Base-by-base conservation (phyloP, 2,329 filamentous ascomycete genomes). In the Phoma sp. region DNA sequence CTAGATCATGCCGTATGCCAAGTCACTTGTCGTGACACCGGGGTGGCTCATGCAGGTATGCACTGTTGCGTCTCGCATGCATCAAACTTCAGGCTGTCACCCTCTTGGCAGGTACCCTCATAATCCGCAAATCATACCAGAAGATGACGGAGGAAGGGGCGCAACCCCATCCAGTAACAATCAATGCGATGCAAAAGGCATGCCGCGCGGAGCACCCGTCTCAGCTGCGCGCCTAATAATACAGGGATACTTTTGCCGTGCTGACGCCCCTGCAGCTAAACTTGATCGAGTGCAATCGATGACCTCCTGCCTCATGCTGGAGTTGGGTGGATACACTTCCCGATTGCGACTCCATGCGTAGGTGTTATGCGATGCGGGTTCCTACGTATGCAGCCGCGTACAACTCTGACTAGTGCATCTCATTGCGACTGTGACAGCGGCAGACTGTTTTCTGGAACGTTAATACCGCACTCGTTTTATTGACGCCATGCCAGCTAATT, bases 61-160 rank as follows among this genome's bases (percentile, higher is more conserved):
- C 32, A 33, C 25, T 41, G 25, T 38, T 55, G 37, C 32, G n/a
- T 24, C 18, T 25, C n/a, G 30, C 14, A 6, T 50, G 36, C 37
- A 35, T 46, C 23, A 9, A 24, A 24, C 7, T 32, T 47, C 47
- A 50, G 41, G 36, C 46, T 47, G 37, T 40, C 37, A 46, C 36
- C 18, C 35, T 46, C 46, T 55, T 50, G 42, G 52, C 47, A 50
- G 39, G 41, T 39, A 35, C 48, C 41, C 36, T 45, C 41, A 40
- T 39, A 44, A 55, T 55, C 37, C 32, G 27, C 36, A 29, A 38
- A 27, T 35, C 7, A 38, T 5, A 37, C n/a, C 46, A 46, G 18
- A 42, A 42, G 46, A 41, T 55, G 41, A 55, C 46, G 32, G 30
- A 55, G 46, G 46, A 55, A 50, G 22, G 32, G 45, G 23, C 36